Evolutionary conservation across 495 filamentous ascomycete genomes (phyloP), one percentile per base, ranked within the genome.

Genomic region (Penicillium roqueforti): DNA sequence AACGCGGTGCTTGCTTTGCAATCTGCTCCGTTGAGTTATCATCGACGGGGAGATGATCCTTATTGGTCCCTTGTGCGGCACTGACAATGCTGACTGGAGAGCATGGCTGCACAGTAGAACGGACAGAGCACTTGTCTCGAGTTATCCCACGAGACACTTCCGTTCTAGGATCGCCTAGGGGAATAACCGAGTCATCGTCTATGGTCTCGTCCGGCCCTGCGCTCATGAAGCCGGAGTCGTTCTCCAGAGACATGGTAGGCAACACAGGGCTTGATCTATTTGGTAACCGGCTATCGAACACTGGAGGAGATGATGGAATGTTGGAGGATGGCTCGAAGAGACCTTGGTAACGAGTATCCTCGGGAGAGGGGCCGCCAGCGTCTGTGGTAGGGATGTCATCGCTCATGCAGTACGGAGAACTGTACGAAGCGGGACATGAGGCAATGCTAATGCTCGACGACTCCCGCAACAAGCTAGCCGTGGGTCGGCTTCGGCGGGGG

Each of bases 141-240:
- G 71, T 44, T 66, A 70, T 47, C 68, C 75, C 47, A 62, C 75
- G 74, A 28, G 63, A 57, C 18, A 58, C 51, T 28, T 59, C 51
- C 53, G 67, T 65, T 59, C 68, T 47, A 51, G 52, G 51, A 51
- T 72, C 57, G 36, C 73, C 61, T 40, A 69, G 55, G 36, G 75
- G 59, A 23, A 74, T 69, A 36, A 71, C 66, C 14, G 78, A 70
- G 14, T 81, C 79, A 32, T 81, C 76, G 47, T 80, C 73, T 31
- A 81, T 59, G 14, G 76, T 64, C 9, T 89, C 83, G 18, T 88
- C 84, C 13, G 88, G 64, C 0, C 80, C 79, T 6, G 82, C 86
- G 68, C 87, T 91, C 86, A 91, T 88, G 61, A 90, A 91, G 0
- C 87, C 87, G 9, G 87, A 91, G 65, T 95, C 89, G 11, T 79